These are phyloP conservation scores for Hyaloscypha hepaticicola DNA, from an alignment of 495 filamentous ascomycete genomes.

Conservation along the genomic window DNA sequence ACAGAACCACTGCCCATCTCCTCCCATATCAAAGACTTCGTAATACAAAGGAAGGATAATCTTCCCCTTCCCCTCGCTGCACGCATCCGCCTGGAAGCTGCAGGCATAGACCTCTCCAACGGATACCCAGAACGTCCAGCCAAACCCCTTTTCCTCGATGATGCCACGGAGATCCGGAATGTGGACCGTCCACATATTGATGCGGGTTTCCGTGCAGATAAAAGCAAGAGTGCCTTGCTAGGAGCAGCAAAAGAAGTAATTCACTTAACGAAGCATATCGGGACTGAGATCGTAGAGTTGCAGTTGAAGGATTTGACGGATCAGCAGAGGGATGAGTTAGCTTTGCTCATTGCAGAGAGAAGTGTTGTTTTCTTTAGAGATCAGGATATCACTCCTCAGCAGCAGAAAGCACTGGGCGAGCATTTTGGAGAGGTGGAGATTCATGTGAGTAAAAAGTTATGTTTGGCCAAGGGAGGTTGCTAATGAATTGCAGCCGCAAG, in stretches of 20 bases:
- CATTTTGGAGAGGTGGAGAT: constrained; percentile 66
- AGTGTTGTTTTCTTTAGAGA: constrained; percentile 76
- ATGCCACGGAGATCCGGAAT: constrained; percentile 61
- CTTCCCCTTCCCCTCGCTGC: constrained; percentile 55
- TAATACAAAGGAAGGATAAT: constrained; percentile 59
- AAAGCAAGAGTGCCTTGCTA: constrained; percentile 62
- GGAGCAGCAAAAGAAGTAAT: constrained; percentile 65
- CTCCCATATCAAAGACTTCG: constrained; percentile 58
- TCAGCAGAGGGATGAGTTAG: constrained; percentile 70
- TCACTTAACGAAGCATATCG: constrained; percentile 64
- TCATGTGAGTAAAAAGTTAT: constrained; percentile 49
- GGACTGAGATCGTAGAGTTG: constrained; percentile 68
- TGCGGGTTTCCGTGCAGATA: constrained; percentile 63
- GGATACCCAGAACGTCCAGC: constrained; percentile 69
- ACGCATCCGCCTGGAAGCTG: constrained; percentile 57
- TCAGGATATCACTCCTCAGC: constrained; percentile 67
- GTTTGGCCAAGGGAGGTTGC: not conserved
- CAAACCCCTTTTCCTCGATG: constrained; percentile 63
- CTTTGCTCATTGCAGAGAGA: constrained; percentile 66
- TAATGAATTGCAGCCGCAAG: constrained; percentile 56
- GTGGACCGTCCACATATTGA: constrained; percentile 58
- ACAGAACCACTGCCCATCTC: constrained; percentile 46
- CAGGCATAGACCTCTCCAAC: constrained; percentile 60
- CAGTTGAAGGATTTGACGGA: constrained; percentile 67
- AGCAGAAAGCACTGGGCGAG: constrained; percentile 66